These are phyloP conservation scores for Ilex aquifolium DNA, from an alignment of 257 asterid species.

Conservation along the genomic window DNA sequence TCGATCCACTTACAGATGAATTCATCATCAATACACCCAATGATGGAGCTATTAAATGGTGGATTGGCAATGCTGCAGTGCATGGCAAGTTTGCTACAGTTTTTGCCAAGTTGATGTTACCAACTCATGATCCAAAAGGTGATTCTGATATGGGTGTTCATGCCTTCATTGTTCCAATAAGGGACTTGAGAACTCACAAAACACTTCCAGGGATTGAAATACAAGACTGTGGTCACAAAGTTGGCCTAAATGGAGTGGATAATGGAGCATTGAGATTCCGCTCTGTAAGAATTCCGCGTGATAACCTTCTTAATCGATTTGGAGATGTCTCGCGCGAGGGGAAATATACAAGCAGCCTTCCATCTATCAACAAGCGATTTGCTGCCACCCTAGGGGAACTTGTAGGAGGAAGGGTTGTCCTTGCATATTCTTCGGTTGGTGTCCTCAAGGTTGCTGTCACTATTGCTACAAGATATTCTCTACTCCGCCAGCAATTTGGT, in stretches of 20 bases:
- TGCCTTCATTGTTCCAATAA: conserved; percentile 87
- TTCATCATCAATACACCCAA: conserved; percentile 84
- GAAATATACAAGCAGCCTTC: conserved; percentile 77
- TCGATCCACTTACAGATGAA: conserved; percentile 80
- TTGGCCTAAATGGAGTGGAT: conserved; percentile 93
- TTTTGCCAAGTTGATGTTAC: conserved; percentile 80
- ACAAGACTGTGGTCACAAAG: conserved; percentile 93
- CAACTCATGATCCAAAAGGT: conserved; percentile 68
- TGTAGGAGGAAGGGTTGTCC: conserved; percentile 97
- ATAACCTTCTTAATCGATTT: conserved; percentile 86
- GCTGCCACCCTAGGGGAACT: conserved; percentile 98
- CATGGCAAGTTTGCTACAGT: conserved; percentile 99
- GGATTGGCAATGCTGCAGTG: conserved; percentile 99
- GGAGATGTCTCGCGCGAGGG: conserved; percentile 92
- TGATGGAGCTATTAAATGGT: conserved; percentile 98
- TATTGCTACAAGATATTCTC: conserved; percentile 81
- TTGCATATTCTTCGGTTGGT: conserved; percentile 90
- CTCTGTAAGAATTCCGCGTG: conserved; percentile 89
- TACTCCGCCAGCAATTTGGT: conserved; percentile 89
- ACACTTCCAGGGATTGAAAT: conserved; percentile 80
- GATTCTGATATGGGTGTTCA: conserved; percentile 94
- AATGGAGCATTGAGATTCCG: conserved; percentile 81
- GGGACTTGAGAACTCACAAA: conserved; percentile 70
- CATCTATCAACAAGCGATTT: conserved; percentile 77
- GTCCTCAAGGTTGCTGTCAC: conserved; percentile 70